A percentile compares a stretch with the other conserved stretches of the same genome.
Evolutionary conservation across 768 basidiomycete species (phyloP).

Genomic region (Mrakia gelida): DNA sequence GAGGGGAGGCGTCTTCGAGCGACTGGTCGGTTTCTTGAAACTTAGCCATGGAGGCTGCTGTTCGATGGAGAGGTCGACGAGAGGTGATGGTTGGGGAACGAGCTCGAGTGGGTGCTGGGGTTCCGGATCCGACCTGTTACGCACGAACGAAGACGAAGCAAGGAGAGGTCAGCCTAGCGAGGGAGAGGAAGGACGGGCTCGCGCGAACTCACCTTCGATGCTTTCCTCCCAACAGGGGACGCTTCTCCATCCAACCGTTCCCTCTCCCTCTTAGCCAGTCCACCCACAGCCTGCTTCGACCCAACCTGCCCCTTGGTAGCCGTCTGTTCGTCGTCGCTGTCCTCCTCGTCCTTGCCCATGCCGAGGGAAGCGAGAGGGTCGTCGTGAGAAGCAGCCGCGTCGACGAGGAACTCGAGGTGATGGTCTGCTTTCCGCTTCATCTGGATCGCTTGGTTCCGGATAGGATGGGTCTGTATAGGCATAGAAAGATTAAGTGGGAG

Average conservation of each 20-base stretch:
- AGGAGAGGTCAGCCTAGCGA: background rate
- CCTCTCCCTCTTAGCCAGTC: constrained; percentile 32
- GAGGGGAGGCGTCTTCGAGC: constrained; percentile 23
- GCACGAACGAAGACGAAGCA: background rate
- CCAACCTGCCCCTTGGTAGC: constrained; percentile 13
- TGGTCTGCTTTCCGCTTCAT: constrained; percentile 79
- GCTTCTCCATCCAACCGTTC: constrained; percentile 26
- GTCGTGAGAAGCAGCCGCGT: constrained; percentile 43
- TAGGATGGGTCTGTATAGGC: constrained; percentile 70
- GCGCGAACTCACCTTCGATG: background rate
- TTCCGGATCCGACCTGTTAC: background rate
- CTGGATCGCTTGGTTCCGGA: constrained; percentile 73
- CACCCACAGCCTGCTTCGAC: constrained; percentile 17
- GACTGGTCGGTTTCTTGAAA: constrained; percentile 55
- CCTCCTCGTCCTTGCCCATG: constrained; percentile 26
- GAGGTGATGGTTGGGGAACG: constrained; percentile 27
- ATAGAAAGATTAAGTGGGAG: background rate
- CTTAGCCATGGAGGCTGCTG: constrained; percentile 65
- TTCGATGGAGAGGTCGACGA: constrained; percentile 61
- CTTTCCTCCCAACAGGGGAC: constrained; percentile 11
- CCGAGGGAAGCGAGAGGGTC: constrained; percentile 30
- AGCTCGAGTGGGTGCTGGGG: constrained; percentile 5
- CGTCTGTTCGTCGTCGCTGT: constrained; percentile 25
- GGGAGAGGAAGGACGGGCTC: background rate
- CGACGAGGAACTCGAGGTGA: constrained; percentile 81